Percentiles rank a stretch among this genome's conserved stretches.
Evolutionary conservation across 331 rosid genomes (phyloP).

Genomic region (Malus hybrid): DNA sequence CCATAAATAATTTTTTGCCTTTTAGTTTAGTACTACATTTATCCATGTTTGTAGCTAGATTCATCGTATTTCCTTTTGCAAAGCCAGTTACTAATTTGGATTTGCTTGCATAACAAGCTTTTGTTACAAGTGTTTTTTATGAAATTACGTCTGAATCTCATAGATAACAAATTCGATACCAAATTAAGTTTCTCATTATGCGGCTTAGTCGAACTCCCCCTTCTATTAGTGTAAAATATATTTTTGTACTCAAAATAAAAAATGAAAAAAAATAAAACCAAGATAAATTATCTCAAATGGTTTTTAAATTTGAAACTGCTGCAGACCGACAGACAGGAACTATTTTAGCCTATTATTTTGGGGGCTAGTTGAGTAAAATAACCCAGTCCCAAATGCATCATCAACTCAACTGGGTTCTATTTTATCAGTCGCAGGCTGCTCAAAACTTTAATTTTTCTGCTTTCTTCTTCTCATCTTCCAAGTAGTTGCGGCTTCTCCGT

Average conservation of each 20-base stretch:
- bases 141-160: no score
- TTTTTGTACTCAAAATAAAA: no score
- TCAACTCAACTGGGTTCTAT: conserved; percentile 11
- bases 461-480: background rate
- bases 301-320: background rate
- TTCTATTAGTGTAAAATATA: no score
- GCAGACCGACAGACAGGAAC: background rate
- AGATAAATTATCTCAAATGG: background rate
- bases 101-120: background rate
- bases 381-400: background rate
- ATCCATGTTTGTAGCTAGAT: background rate
- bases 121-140: no score
- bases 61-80: background rate
- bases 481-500: conserved; percentile 8
- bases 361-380: background rate
- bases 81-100: background rate
- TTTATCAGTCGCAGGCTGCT: conserved; percentile 7
- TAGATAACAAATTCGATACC: no score
- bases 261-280: background rate
- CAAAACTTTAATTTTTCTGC: conserved; percentile 4
- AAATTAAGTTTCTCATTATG: no score
- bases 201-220: fast-evolving
- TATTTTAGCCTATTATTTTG: background rate
- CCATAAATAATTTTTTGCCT: no score
- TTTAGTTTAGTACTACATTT: background rate